These are phyloP conservation scores for Chlorella sp. DNA, from an alignment of 139 green algal species.

Conservation along the genomic window DNA sequence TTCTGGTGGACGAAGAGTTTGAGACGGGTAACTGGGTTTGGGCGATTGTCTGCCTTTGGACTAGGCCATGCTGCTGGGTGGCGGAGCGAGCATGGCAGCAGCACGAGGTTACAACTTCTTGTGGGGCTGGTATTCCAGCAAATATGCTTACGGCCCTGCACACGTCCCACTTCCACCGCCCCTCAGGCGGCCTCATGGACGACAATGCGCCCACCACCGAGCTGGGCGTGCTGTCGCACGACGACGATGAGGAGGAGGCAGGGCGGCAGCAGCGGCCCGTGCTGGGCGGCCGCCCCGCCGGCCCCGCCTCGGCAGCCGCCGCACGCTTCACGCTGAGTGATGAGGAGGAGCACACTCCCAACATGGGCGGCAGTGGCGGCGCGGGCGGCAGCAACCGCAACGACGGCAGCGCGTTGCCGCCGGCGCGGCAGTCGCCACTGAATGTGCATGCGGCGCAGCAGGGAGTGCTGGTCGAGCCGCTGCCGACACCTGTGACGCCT, in stretches of 20 bases:
- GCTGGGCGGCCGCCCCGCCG: neutral
- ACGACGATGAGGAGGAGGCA: neutral
- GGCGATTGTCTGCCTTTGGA: neutral
- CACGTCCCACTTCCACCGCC: neutral
- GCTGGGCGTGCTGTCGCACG: slow-evolving; percentile 27
- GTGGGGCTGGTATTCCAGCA: too few relatives aligned
- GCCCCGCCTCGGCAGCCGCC: too few relatives aligned
- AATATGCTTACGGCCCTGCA: too few relatives aligned
- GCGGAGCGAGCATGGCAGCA: neutral
- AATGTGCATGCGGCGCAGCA: slow-evolving; percentile 18
- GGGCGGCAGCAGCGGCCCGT: too few relatives aligned
- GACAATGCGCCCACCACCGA: slow-evolving; percentile 25
- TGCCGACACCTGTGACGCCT: slow-evolving; percentile 11
- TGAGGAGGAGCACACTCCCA: neutral
- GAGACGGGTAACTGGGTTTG: neutral
- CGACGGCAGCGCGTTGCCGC: neutral
- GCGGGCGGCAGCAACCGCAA: neutral
- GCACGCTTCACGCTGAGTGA: slow-evolving; percentile 34
- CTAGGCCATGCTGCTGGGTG: neutral
- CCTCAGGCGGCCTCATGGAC: neutral
- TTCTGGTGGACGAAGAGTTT: slow-evolving; percentile 50
- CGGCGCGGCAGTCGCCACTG: neutral
- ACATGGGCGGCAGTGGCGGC: neutral
- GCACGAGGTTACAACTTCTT: neutral
- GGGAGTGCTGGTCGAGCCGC: slow-evolving; percentile 24